Conservation (phyloP, 495 filamentous ascomycete genomes). For the Aspergillus kassunensis region DNA sequence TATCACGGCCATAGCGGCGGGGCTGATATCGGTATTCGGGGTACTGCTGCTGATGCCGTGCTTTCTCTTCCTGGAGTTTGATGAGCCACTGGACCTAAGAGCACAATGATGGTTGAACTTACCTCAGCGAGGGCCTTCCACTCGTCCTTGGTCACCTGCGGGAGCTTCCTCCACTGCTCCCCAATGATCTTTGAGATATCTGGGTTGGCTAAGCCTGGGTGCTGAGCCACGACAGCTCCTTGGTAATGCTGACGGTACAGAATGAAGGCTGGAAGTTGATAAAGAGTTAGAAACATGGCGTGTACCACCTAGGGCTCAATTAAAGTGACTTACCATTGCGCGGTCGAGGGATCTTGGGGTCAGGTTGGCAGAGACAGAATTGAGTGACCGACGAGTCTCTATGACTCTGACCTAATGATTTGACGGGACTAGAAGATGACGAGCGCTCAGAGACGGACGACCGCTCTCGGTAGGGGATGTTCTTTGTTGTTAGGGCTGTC, state of each 20-base stretch:
- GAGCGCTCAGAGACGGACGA: slow-evolving; percentile 28
- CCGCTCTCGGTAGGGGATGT: slow-evolving; percentile 25
- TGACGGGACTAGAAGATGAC: slow-evolving; percentile 33
- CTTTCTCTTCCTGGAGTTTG: slow-evolving; percentile 72
- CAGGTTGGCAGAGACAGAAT: slow-evolving; percentile 89
- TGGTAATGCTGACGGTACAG: slow-evolving; percentile 95
- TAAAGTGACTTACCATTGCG: slow-evolving; percentile 83
- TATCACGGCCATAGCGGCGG: slow-evolving; percentile 64
- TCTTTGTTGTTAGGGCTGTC: slow-evolving; percentile 15
- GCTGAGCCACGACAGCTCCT: slow-evolving; percentile 67
- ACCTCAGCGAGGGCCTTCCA: slow-evolving; percentile 92
- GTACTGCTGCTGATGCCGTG: slow-evolving; percentile 83
- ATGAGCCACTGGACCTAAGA: no score
- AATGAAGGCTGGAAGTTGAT: slow-evolving; percentile 74
- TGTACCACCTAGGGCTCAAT: no score
- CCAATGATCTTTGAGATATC: slow-evolving; percentile 99
- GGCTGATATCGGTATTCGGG: slow-evolving; percentile 95
- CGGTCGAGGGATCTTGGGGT: slow-evolving; percentile 88
- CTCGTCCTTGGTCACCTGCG: slow-evolving; percentile 70
- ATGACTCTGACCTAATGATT: slow-evolving; percentile 15
- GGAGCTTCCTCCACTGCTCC: slow-evolving; percentile 78
- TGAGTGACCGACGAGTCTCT: slow-evolving; percentile 45
- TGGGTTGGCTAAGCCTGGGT: slow-evolving; percentile 90
- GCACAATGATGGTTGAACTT: slow-evolving; percentile 14
- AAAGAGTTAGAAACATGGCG: neutral